Evolutionary conservation across 371 early-diverging fungal genomes (phyloP), one percentile per base, ranked within the genome.

Genomic region (Mucor piriformis): DNA sequence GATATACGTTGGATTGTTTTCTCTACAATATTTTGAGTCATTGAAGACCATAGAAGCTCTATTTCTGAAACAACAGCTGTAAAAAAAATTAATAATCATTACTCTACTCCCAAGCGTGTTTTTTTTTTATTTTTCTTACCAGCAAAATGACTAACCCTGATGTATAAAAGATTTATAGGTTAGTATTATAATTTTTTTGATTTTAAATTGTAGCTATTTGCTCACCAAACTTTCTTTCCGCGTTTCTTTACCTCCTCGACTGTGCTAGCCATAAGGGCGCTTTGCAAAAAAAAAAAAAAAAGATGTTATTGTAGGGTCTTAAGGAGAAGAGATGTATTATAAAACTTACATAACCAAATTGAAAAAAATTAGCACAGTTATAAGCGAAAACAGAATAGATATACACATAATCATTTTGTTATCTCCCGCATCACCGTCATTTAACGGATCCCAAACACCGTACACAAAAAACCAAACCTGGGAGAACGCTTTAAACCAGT

Each of bases 371-470:
- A 63, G 38, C 0, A 55, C 51, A 5, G 51, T 50, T 20, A 63
- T 24, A 3, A 63, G 51, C 10, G 63, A 63, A 43, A 57, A 63
- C 0, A 46, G 0, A 13, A 63, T 57, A 2, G 52, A 24, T 3
- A 63, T 34, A 8, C 50, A 20, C 20, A 57, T 18, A 6, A 50
- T 44, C 57, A 63, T 57, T 4, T 12, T 43, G 29, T 56, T 46
- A 38, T 63, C 63, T 21, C 46, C 63, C 18, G 57, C 57, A 15
- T 56, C 46, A 4, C 63, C 63, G 15, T 24, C 35, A n/a, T 13
- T 57, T 5, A 63, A 44, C 16, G 63, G 57, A 51, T 63, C 63
- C 56, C 56, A 63, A 0, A 63, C 29, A n/a, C 63, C 63, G 44
- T 27, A 57, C n/a, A 63, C 44, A n/a, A 63, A 57, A 15, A 57